A percentile compares a stretch with the other conserved stretches of the same genome.
Evolutionary conservation across 768 basidiomycete species (phyloP).

Genomic region (Paxillus rubicundulus): DNA sequence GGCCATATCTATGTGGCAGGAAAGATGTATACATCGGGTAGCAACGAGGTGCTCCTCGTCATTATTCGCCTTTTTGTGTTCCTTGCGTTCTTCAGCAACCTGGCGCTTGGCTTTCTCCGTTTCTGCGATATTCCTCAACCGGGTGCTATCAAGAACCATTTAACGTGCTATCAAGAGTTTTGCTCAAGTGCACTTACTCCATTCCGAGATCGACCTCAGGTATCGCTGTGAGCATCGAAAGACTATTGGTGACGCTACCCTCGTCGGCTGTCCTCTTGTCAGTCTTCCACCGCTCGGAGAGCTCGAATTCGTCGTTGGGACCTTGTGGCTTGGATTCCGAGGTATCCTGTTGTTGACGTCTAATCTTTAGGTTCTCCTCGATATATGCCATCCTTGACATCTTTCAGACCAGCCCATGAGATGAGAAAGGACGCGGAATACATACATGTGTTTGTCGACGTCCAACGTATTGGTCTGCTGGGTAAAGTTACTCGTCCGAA

Average conservation of each 20-base stretch:
- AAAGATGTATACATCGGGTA: constrained; percentile 68
- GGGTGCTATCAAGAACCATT: constrained; percentile 47
- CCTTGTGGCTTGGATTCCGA: constrained; percentile 44
- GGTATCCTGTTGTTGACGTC: constrained; percentile 53
- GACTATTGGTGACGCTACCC: constrained; percentile 88
- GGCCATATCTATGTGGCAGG: background rate
- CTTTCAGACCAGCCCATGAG: background rate
- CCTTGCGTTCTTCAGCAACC: constrained; percentile 71
- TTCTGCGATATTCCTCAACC: constrained; percentile 93
- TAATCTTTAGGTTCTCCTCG: constrained; percentile 85
- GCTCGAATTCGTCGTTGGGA: constrained; percentile 73
- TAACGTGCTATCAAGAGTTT: background rate
- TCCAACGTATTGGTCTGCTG: constrained; percentile 95
- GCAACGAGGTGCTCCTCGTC: constrained; percentile 87
- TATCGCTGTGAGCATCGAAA: constrained; percentile 96
- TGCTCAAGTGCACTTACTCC: constrained; percentile 68
- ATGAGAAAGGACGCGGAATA: constrained; percentile 3
- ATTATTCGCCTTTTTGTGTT: constrained; percentile 47
- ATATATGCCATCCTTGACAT: constrained; percentile 91
- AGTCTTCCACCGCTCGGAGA: constrained; percentile 62
- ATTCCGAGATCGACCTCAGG: constrained; percentile 98
- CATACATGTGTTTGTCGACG: constrained; percentile 97
- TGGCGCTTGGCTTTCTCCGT: constrained; percentile 94
- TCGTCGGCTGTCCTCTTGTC: constrained; percentile 67
- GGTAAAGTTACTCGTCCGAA: constrained; percentile 90